These are phyloP conservation scores for Boletus sp. DNA, from an alignment of 1,284 basidiomycete genomes.

Conservation along the genomic window DNA sequence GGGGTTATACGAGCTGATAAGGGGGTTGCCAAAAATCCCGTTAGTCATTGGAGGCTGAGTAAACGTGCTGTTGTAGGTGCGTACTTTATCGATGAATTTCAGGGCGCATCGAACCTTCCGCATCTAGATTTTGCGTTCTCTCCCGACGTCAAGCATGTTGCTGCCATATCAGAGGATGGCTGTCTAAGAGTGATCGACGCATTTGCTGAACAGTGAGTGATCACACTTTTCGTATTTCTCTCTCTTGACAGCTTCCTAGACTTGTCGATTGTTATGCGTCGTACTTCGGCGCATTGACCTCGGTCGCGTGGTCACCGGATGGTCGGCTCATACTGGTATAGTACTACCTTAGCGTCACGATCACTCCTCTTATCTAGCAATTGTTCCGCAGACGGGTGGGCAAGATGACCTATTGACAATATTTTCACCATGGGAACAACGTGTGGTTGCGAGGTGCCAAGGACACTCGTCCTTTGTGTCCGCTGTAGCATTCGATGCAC, in stretches of 20 bases:
- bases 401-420: slow-evolving; percentile 95
- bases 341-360: slow-evolving; percentile 5
- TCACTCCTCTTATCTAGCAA: slow-evolving; percentile 1
- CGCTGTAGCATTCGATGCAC: slow-evolving; percentile 84
- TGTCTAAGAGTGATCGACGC: slow-evolving; percentile 85
- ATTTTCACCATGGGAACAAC: slow-evolving; percentile 86
- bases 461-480: slow-evolving; percentile 95
- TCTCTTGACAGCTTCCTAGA: slow-evolving; percentile 37
- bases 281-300: slow-evolving; percentile 88
- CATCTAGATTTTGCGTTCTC: slow-evolving; percentile 82
- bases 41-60: slow-evolving; percentile 80
- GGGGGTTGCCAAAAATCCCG: slow-evolving; percentile 74
- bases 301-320: slow-evolving; percentile 92
- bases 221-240: neutral
- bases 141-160: slow-evolving; percentile 84
- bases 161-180: slow-evolving; percentile 85
- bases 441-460: slow-evolving; percentile 93
- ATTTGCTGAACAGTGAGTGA: slow-evolving; percentile 72
- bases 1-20: slow-evolving; percentile 48
- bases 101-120: slow-evolving; percentile 1
- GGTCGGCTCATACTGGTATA: slow-evolving; percentile 84
- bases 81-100: slow-evolving; percentile 24
- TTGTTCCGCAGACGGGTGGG: slow-evolving; percentile 60
- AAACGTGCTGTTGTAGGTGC: slow-evolving; percentile 69
- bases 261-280: slow-evolving; percentile 87